Base-by-base conservation (phyloP, 805 yeast species). In the Sungouiozyma ichnusensis region DNA sequence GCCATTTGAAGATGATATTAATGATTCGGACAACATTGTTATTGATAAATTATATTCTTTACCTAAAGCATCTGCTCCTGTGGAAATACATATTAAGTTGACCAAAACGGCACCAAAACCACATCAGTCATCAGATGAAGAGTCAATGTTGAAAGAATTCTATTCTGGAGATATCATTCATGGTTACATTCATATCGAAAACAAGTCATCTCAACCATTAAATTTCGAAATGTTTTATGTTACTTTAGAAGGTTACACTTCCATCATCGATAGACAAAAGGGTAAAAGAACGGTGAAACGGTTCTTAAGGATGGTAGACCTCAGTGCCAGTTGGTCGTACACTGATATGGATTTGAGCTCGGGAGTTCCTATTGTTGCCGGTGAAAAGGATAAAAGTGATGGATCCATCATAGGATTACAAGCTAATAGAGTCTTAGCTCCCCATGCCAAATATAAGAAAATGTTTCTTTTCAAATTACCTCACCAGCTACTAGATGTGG, bases 161-260 rank as follows among this genome's bases (percentile, higher is more conserved):
- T 74, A 74, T 16, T 78, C 80, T 11, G 85, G 85, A n/a, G 87
- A 81, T 53, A 66, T 67, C 16, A 65, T 81, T 13, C 71, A 74
- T 51, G 90, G 90, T 0, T 75, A 71, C 49, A 69, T 76, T 42
- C 54, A 68, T 6, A 65, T 77, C 20, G 63, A 71, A 36, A 77
- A 77, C 51, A 65, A 60, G 13, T 66, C 77, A 3, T 54, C 65
- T 11, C 55, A 58, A 11, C 72, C 71, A 1, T 58, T 80, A 16
- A 72, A 73, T 2, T 81, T 79, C 52, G 81, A 79, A 49, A 76
- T 76, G 77, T 73, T 80, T 52, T 74, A 50, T 39, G 75, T 72
- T 2, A 68, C 75, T 3, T 51, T 72, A 35, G 75, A 73, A 55
- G 76, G 76, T 3, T 46, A 53, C 15, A 54, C 56, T 2, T 55